Percentiles rank a stretch among this genome's conserved stretches.
phyloP scores from a whole-genome alignment of 1,139 yeast species.

The Geotrichum histeridarum region DNA sequence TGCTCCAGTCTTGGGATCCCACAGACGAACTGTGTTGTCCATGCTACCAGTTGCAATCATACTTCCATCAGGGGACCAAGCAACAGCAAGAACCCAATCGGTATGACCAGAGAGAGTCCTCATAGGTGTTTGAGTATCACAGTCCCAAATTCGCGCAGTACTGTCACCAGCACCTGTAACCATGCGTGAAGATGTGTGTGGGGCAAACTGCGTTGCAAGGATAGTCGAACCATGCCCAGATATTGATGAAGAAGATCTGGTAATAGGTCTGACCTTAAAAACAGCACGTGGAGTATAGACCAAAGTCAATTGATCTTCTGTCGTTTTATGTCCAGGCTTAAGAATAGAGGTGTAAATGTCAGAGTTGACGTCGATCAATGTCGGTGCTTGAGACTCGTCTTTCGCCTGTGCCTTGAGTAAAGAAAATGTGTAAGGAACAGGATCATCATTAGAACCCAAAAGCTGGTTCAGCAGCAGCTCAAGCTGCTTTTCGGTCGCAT shows the following conservation, averaged over 20 bases:
- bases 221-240: slow-evolving; percentile 95
- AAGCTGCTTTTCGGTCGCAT: slow-evolving; percentile 75
- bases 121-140: slow-evolving; percentile 88
- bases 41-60: slow-evolving; percentile 92
- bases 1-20: slow-evolving; percentile 78
- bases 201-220: slow-evolving; percentile 88
- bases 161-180: slow-evolving; percentile 96
- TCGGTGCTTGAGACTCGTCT: slow-evolving; percentile 36
- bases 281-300: slow-evolving; percentile 94
- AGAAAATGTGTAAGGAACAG: slow-evolving; percentile 86
- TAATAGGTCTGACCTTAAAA: slow-evolving; percentile 85
- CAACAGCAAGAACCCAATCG: slow-evolving; percentile 92
- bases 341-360: slow-evolving; percentile 73
- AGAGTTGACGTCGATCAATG: slow-evolving; percentile 66
- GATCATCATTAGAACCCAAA: slow-evolving; percentile 40
- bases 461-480: slow-evolving; percentile 71
- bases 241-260: slow-evolving; percentile 86
- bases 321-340: slow-evolving; percentile 79
- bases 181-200: slow-evolving; percentile 77
- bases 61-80: slow-evolving; percentile 90
- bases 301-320: slow-evolving; percentile 88
- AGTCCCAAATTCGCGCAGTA: slow-evolving; percentile 97
- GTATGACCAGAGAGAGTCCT: slow-evolving; percentile 77
- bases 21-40: slow-evolving; percentile 83
- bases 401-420: slow-evolving; percentile 45